A percentile compares a stretch with the other conserved stretches of the same genome.
These are phyloP conservation scores for Corynespora cassiicola DNA, from an alignment of 2,329 filamentous ascomycete species.

Conservation along the genomic window DNA sequence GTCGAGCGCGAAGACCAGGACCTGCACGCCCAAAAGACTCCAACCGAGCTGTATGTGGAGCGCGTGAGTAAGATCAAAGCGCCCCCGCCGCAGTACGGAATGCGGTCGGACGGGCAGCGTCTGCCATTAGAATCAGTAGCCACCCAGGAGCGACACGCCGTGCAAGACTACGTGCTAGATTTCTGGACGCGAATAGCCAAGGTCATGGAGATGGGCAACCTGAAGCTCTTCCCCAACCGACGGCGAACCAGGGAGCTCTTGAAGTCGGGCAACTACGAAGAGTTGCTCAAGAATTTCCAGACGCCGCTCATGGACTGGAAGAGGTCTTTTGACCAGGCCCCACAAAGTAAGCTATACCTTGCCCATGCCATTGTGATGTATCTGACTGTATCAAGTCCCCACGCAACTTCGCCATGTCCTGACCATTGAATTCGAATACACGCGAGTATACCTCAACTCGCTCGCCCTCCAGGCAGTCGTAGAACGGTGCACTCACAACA, in stretches of 20 bases:
- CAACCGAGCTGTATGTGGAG: conserved; percentile 42
- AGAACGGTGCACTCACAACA: conserved; percentile 84
- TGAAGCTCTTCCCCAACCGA: conserved; percentile 84
- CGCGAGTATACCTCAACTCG: conserved; percentile 92
- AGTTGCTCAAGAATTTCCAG: conserved; percentile 80
- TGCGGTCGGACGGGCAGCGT: conserved; percentile 43
- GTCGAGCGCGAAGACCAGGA: conserved; percentile 36
- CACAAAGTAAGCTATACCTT: conserved; percentile 44
- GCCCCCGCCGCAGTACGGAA: conserved; percentile 42
- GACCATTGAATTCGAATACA: conserved; percentile 94
- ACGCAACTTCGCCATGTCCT: conserved; percentile 75
- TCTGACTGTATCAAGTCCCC: conserved; percentile 53
- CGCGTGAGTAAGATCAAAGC: conserved; percentile 43
- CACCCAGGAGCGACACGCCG: conserved; percentile 43
- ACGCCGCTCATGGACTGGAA: conserved; percentile 81
- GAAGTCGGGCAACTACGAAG: conserved; percentile 82
- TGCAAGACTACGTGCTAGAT: conserved; percentile 69
- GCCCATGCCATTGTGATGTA: conserved; percentile 4
- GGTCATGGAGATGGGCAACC: conserved; percentile 89
- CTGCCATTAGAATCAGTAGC: conserved; percentile 43
- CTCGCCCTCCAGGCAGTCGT: conserved; percentile 93
- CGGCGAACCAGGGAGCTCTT: conserved; percentile 90
- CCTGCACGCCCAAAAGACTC: conserved; percentile 30
- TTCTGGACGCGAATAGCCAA: conserved; percentile 95
- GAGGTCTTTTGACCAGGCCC: conserved; percentile 79